These are phyloP conservation scores for Erodium trifolium DNA, from an alignment of 441 rosid genomes.

Conservation along the genomic window DNA sequence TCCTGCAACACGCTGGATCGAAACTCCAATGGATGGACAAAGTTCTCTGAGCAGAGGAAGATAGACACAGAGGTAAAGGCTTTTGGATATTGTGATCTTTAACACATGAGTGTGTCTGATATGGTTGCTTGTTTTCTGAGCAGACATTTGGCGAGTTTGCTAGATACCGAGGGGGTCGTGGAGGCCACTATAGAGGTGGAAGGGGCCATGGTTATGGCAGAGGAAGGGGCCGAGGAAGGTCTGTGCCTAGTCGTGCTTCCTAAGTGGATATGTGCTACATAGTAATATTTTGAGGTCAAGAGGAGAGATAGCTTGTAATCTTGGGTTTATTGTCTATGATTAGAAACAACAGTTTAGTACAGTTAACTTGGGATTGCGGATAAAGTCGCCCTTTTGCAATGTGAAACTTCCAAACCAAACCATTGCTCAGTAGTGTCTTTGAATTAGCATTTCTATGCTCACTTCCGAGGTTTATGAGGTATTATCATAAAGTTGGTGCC, in stretches of 20 bases:
- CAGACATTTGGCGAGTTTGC: constrained; percentile 79
- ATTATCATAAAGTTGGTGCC: too few relatives aligned
- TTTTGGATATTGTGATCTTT: not conserved
- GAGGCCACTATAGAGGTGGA: constrained; percentile 54
- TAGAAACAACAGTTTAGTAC: not conserved
- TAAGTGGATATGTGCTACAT: constrained; percentile 13
- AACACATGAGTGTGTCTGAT: not conserved
- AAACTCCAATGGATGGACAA: constrained; percentile 55
- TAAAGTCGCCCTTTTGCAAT: not conserved
- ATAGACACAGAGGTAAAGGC: constrained; percentile 65
- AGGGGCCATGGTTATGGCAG: constrained; percentile 31
- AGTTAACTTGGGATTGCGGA: not conserved
- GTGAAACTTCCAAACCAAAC: not conserved
- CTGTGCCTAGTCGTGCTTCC: constrained; percentile 20
- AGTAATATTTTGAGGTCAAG: not conserved
- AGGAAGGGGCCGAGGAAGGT: constrained; percentile 32
- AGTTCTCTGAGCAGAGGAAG: constrained; percentile 73
- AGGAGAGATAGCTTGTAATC: not conserved
- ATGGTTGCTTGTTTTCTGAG: constrained; percentile 14
- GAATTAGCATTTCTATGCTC: not conserved
- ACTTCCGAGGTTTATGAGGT: too few relatives aligned
- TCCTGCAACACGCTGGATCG: constrained; percentile 43
- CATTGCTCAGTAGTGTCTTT: not conserved
- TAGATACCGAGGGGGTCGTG: constrained; percentile 53
- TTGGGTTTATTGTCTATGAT: not conserved